Evolutionary conservation across 2,329 filamentous ascomycete species (phyloP).

Genomic region (Gnomoniopsis smithogilvyi): DNA sequence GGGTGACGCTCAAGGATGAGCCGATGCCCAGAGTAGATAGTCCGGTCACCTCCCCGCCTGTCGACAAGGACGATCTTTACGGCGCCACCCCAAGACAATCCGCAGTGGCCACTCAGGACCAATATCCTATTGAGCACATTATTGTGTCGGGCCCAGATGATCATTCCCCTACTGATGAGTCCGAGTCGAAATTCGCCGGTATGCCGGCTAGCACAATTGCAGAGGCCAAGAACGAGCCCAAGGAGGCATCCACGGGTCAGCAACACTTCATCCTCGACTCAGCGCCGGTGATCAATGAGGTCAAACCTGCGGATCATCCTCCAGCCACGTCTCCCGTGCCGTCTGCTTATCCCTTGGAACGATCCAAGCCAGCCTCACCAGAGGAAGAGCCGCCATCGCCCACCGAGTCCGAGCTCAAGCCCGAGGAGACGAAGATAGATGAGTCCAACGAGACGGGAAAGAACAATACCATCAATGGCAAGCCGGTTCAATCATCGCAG

Average conservation of each 20-base stretch:
- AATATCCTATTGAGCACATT: conserved; percentile 3
- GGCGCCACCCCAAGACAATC: conserved; percentile 27
- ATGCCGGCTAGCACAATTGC: conserved; percentile 10
- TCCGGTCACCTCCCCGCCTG: conserved; percentile 14
- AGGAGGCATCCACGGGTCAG: conserved; percentile 10
- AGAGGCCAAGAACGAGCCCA: conserved; percentile 2
- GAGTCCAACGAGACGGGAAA: conserved; percentile 22
- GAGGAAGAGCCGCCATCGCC: conserved; percentile 12
- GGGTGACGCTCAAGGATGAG: conserved; percentile 18
- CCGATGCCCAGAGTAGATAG: conserved; percentile 10
- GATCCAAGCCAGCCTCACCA: not conserved
- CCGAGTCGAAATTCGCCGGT: conserved; percentile 15
- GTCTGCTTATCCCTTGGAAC: not conserved
- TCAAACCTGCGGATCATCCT: not conserved
- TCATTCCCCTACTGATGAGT: conserved; percentile 5
- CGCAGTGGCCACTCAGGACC: not conserved
- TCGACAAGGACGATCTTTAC: conserved; percentile 32
- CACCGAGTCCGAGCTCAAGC: conserved; percentile 2
- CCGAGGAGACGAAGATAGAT: conserved; percentile 18
- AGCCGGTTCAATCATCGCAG: conserved; percentile 25
- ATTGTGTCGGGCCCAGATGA: conserved; percentile 2
- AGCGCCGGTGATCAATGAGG: conserved; percentile 4
- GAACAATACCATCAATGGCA: conserved; percentile 12
- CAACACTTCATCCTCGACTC: conserved; percentile 7
- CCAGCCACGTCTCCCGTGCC: not conserved